A percentile compares a stretch with the other conserved stretches of the same genome.
These are phyloP conservation scores for Chaetoceros muelleri DNA, from an alignment of 108 stramenopile species.

Conservation along the genomic window DNA sequence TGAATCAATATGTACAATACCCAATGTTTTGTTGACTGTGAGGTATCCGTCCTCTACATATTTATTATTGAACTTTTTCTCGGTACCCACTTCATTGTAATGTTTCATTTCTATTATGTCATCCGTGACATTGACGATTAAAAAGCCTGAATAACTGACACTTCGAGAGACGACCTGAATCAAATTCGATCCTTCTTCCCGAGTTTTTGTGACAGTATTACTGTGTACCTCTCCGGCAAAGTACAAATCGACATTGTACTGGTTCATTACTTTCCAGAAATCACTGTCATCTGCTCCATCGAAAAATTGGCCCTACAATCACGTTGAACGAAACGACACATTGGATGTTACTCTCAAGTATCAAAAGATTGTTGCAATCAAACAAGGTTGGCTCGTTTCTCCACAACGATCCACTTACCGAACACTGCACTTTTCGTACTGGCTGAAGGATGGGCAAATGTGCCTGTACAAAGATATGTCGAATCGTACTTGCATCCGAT, in stretches of 20 bases:
- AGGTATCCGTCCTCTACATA: neutral
- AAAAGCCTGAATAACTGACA: neutral
- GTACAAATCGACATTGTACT: slow-evolving; percentile 3
- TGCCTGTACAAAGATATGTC: slow-evolving; percentile 5
- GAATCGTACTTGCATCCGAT: neutral
- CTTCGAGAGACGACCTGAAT: slow-evolving; percentile 2
- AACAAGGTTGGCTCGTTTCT: too few species aligned
- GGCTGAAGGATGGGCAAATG: slow-evolving; percentile 3
- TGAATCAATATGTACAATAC: slow-evolving; percentile 2
- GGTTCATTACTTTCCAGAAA: slow-evolving; percentile 3
- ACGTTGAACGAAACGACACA: too few species aligned
- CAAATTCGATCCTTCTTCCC: slow-evolving; percentile 1
- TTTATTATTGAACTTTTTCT: slow-evolving; percentile 1
- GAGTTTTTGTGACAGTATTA: slow-evolving; percentile 1
- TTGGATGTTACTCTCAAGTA: too few species aligned
- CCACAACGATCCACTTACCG: too few species aligned
- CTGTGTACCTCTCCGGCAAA: slow-evolving; percentile 7
- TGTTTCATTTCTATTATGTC: neutral
- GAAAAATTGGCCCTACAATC: slow-evolving; percentile 7
- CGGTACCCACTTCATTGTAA: neutral
- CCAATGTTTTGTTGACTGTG: neutral
- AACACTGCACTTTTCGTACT: slow-evolving; percentile 1
- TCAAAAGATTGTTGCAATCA: too few species aligned
- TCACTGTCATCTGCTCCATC: neutral
- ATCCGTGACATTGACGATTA: neutral